phyloP scores from a whole-genome alignment of 2,329 filamentous ascomycete species.

The Leptosphaerulina australis region DNA sequence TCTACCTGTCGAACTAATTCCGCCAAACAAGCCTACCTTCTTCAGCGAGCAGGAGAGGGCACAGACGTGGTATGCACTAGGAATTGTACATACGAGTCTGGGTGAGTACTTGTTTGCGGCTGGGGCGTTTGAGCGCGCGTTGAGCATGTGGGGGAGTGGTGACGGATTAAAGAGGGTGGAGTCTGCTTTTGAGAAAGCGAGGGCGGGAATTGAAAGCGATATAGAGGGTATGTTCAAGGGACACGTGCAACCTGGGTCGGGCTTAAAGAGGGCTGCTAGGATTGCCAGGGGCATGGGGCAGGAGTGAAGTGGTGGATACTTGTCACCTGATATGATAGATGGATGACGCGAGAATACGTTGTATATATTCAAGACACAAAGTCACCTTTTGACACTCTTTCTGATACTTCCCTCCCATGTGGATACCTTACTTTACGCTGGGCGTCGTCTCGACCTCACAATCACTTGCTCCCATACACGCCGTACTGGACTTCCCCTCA shows the following conservation, averaged over 20 bases:
- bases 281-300: conserved; percentile 13
- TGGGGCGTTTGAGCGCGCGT: conserved; percentile 42
- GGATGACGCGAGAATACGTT: background rate
- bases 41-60: conserved; percentile 38
- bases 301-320: background rate
- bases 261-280: conserved; percentile 30
- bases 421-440: conserved; percentile 1
- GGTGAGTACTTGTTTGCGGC: conserved; percentile 43
- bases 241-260: conserved; percentile 31
- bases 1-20: conserved; percentile 41
- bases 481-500: conserved; percentile 32
- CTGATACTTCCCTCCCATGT: background rate
- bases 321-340: background rate
- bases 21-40: conserved; percentile 38
- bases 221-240: conserved; percentile 35
- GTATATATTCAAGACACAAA: background rate
- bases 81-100: conserved; percentile 37
- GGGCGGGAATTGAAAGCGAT: conserved; percentile 38
- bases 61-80: conserved; percentile 38
- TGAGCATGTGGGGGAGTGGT: conserved; percentile 29
- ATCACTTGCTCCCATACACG: conserved; percentile 25
- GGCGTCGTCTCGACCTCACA: conserved; percentile 25
- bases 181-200: conserved; percentile 27
- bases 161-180: too few species aligned
- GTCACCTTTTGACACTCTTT: background rate